Conservation (phyloP, 352 stramenopile species). For the Phytopythium aichiense region DNA sequence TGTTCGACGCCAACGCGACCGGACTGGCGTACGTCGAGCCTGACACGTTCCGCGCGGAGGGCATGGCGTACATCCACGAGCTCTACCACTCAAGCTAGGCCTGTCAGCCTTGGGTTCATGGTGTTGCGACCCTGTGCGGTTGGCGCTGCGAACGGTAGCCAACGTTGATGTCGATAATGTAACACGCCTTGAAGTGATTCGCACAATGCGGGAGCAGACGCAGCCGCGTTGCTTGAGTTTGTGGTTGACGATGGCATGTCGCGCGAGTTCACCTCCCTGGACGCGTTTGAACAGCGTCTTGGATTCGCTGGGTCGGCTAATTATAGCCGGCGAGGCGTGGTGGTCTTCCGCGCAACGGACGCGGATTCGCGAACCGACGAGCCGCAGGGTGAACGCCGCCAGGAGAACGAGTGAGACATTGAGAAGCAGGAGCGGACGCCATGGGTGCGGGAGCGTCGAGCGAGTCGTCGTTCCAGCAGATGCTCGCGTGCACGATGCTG, state of each 20-base stretch:
- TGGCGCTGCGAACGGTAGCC: too few relatives aligned
- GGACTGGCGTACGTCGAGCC: constrained; percentile 21
- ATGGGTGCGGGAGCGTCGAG: constrained; percentile 75
- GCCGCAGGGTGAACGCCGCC: neutral
- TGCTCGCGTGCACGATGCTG: constrained; percentile 84
- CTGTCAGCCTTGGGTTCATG: too few relatives aligned
- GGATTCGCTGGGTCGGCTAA: too few relatives aligned
- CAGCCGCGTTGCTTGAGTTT: too few relatives aligned
- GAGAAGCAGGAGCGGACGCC: neutral
- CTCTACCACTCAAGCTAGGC: neutral
- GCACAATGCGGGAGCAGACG: too few relatives aligned
- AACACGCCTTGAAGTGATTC: too few relatives aligned
- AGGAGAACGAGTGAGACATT: neutral
- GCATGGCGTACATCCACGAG: constrained; percentile 13
- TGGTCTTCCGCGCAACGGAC: constrained; percentile 1
- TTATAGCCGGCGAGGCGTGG: too few relatives aligned
- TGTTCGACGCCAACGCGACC: constrained; percentile 27
- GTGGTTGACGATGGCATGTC: too few relatives aligned
- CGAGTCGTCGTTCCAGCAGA: constrained; percentile 71
- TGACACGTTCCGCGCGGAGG: constrained; percentile 26
- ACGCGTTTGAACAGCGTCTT: too few relatives aligned
- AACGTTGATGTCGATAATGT: too few relatives aligned
- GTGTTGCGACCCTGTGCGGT: too few relatives aligned
- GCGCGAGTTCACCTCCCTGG: too few relatives aligned
- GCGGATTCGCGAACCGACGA: neutral